These are phyloP conservation scores for Coemansia sp. DNA, from an alignment of 192 early-diverging fungal species.

Conservation along the genomic window DNA sequence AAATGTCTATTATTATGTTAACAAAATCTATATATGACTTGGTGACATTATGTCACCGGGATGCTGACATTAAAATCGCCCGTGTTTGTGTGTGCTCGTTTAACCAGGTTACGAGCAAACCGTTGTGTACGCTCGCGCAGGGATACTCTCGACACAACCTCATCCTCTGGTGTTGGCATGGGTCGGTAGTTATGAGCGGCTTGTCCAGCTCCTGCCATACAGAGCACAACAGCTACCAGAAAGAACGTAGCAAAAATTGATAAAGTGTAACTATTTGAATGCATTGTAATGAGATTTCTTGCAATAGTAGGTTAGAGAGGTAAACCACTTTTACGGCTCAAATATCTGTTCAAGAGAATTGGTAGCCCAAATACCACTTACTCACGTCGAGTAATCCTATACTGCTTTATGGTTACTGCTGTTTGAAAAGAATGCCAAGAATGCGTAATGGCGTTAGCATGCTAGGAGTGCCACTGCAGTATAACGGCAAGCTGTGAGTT, in stretches of 20 bases:
- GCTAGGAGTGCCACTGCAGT: too few relatives aligned
- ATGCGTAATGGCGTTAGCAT: too few relatives aligned
- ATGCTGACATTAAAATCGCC: slow-evolving; percentile 46
- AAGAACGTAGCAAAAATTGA: not conserved
- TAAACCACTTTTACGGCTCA: too few relatives aligned
- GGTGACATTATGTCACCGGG: slow-evolving; percentile 18
- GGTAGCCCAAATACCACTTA: too few relatives aligned
- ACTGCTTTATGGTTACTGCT: too few relatives aligned
- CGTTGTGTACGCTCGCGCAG: not conserved
- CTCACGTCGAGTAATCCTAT: too few relatives aligned
- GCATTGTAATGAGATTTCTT: too few relatives aligned
- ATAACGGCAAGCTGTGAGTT: not conserved
- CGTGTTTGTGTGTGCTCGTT: slow-evolving; percentile 5
- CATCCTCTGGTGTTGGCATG: slow-evolving; percentile 27
- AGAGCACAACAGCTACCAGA: not conserved
- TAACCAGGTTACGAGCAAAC: slow-evolving; percentile 6
- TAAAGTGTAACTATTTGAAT: not conserved
- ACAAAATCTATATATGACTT: not conserved
- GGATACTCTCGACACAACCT: not conserved
- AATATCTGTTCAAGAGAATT: too few relatives aligned
- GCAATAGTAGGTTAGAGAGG: too few relatives aligned
- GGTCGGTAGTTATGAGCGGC: slow-evolving; percentile 18
- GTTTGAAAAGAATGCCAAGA: too few relatives aligned
- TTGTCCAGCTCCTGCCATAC: not conserved
- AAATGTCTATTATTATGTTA: slow-evolving; percentile 4